A percentile compares a stretch with the other conserved stretches of the same genome.
Evolutionary conservation across 2,329 filamentous ascomycete genomes (phyloP).

Genomic region (Alternaria sp.): DNA sequence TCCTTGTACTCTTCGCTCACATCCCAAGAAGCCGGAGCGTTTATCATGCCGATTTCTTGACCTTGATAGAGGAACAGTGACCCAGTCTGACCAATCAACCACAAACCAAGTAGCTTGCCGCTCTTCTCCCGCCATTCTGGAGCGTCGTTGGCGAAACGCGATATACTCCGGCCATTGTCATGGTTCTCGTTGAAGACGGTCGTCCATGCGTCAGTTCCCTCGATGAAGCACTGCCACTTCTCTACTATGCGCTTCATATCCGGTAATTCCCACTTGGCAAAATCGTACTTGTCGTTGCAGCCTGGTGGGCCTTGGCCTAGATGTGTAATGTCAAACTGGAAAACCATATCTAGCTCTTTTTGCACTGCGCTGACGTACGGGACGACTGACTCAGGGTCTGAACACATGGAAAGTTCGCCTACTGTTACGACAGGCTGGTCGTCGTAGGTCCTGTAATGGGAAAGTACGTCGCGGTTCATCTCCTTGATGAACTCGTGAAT

Average conservation of each 20-base stretch:
- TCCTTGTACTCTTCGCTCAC: conserved; percentile 69
- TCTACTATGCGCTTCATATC: conserved; percentile 53
- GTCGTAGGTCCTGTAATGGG: conserved; percentile 61
- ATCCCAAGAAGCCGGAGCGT: conserved; percentile 59
- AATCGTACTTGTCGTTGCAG: conserved; percentile 43
- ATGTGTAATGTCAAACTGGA: conserved; percentile 56
- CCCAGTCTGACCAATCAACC: conserved; percentile 59
- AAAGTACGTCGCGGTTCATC: conserved; percentile 61
- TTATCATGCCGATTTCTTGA: conserved; percentile 68
- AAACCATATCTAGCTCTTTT: conserved; percentile 59
- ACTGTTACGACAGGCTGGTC: conserved; percentile 58
- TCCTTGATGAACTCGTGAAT: conserved; percentile 66
- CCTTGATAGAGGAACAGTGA: conserved; percentile 69
- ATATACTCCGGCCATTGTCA: conserved; percentile 66
- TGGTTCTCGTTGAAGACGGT: conserved; percentile 71
- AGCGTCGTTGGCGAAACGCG: conserved; percentile 60
- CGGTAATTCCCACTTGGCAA: conserved; percentile 51
- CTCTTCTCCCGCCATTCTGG: conserved; percentile 55
- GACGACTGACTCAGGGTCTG: conserved; percentile 53
- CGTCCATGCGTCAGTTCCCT: conserved; percentile 60
- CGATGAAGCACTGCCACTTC: conserved; percentile 60
- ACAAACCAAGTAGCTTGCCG: conserved; percentile 53
- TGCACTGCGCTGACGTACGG: conserved; percentile 52
- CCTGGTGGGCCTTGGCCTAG: conserved; percentile 47
- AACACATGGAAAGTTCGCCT: conserved; percentile 64